Base-by-base conservation (phyloP, 2,329 filamentous ascomycete genomes). In the Ampelomyces quisqualis region DNA sequence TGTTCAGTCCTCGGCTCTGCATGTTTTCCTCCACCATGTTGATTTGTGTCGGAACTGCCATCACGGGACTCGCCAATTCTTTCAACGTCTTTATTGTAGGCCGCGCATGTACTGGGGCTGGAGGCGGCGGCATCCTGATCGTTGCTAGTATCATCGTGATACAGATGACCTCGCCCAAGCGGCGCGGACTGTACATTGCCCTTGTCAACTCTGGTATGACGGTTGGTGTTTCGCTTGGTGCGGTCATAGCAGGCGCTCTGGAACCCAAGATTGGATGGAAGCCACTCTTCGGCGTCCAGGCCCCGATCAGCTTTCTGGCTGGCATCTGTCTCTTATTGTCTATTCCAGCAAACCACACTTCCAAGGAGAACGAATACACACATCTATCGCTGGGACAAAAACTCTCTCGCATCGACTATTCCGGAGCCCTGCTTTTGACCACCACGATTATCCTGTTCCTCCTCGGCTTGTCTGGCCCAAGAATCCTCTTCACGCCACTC, bases 131-230 rank as follows among this genome's bases (percentile, higher is more conserved):
- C 0, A 77, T 89, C 33, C 80, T 89, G 70, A 84, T 85, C 0
- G 77, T 90, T 5, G 78, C 83, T 1, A 80, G 88, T 32, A 88
- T 94, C 33, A 73, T 91, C 15, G 81, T 88, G 0, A 76, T 93
- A n/a, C 84, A 91, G 60, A 70, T 93, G 47, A 79, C 83, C 0
- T 80, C 77, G 15, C 79, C 81, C 46, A 81, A 80, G 49, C 75
- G 80, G 4, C 76, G 88, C 42, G 89, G 88, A 0, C 50, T 93
- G 14, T 86, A 82, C 40, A 79, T 94, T 46, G 88, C 87, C 1
- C 66, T 88, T 27, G 75, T 88, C 14, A 93, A 91, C 55, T 77
- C 83, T 0, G 81, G 82, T 1, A 85, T 86, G 60, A 90, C 86
- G 0, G 71, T 80, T 9, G 87, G 86, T 3, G 76, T 90, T 4